phyloP scores from a whole-genome alignment of 768 basidiomycete genomes.

The Podaxis mareebaensis region DNA sequence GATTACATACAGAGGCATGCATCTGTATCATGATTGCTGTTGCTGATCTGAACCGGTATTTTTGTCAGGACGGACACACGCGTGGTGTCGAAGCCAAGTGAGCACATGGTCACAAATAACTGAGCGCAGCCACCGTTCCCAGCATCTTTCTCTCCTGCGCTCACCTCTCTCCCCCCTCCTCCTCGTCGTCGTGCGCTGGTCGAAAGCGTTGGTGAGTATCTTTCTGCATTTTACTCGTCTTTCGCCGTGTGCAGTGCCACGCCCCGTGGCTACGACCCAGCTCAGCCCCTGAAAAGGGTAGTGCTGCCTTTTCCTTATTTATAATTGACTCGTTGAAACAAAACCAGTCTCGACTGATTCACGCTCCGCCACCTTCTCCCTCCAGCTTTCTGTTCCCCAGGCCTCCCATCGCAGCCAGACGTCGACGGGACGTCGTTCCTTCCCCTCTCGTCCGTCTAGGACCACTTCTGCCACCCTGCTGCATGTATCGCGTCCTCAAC shows the following conservation, averaged over 20 bases:
- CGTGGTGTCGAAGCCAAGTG: conserved; percentile 15
- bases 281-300: conserved; percentile 1
- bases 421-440: conserved; percentile 28
- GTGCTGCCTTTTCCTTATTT: conserved; percentile 14
- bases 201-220: conserved; percentile 13
- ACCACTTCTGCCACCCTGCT: conserved; percentile 20
- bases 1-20: conserved; percentile 18
- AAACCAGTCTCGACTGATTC: conserved; percentile 14
- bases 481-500: conserved; percentile 34
- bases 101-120: conserved; percentile 28
- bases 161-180: conserved; percentile 25
- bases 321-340: conserved; percentile 11
- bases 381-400: conserved; percentile 25
- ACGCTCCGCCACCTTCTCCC: conserved; percentile 11
- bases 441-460: conserved; percentile 19
- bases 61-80: conserved; percentile 13
- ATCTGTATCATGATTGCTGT: conserved; percentile 19
- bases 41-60: conserved; percentile 12
- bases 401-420: conserved; percentile 21
- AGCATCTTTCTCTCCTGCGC: conserved; percentile 28
- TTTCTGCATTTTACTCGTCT: neutral
- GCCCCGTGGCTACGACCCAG: conserved; percentile 5
- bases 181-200: conserved; percentile 22
- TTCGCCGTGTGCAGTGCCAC: neutral
- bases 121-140: conserved; percentile 23